Conservation (phyloP, 2,329 filamentous ascomycete genomes). For the Pyrenophora teres region DNA sequence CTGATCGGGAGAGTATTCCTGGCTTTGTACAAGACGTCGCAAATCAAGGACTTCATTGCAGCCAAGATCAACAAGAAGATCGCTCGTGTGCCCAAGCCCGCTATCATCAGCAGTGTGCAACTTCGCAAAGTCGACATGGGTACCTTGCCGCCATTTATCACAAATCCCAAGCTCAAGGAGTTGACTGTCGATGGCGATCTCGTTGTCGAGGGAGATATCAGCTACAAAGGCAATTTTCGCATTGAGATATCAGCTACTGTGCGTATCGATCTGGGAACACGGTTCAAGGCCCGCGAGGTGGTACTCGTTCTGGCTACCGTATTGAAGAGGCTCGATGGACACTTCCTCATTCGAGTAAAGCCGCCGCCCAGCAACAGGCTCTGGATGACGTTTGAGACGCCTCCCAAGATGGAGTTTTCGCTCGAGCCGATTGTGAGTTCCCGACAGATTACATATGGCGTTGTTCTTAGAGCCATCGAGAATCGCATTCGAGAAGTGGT, state of each 20-base stretch:
- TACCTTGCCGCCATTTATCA: slow-evolving; percentile 83
- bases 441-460: slow-evolving; percentile 90
- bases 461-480: slow-evolving; percentile 92
- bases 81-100: slow-evolving; percentile 86
- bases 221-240: slow-evolving; percentile 86
- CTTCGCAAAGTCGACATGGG: slow-evolving; percentile 85
- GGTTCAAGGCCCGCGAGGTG: slow-evolving; percentile 89
- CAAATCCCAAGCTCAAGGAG: slow-evolving; percentile 84
- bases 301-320: slow-evolving; percentile 86
- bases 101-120: slow-evolving; percentile 83
- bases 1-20: slow-evolving; percentile 87
- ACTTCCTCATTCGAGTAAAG: slow-evolving; percentile 84
- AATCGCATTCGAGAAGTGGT: slow-evolving; percentile 93
- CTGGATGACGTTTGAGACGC: slow-evolving; percentile 95
- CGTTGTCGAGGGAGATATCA: slow-evolving; percentile 82
- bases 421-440: slow-evolving; percentile 95
- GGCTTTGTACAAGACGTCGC: slow-evolving; percentile 80
- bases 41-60: slow-evolving; percentile 77
- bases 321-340: slow-evolving; percentile 82
- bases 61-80: slow-evolving; percentile 96
- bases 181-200: slow-evolving; percentile 91
- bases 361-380: slow-evolving; percentile 91
- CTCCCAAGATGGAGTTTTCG: slow-evolving; percentile 91
- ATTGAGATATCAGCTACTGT: slow-evolving; percentile 92
- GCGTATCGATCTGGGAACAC: slow-evolving; percentile 83